Conservation (phyloP, 768 basidiomycete genomes). For the Boletellus sp. region DNA sequence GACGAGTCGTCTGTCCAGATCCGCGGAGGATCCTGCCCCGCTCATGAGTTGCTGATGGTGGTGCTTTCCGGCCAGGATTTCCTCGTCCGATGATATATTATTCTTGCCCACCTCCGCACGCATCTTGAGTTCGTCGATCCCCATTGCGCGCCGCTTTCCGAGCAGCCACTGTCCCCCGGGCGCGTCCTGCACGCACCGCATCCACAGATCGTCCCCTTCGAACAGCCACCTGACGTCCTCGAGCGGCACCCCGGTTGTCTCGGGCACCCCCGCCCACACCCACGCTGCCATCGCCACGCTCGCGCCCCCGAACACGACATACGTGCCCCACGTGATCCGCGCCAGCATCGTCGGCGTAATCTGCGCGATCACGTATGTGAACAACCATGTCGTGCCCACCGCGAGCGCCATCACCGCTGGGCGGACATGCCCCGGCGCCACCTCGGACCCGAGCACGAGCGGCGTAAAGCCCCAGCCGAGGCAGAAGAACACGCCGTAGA, state of each 20-base stretch:
- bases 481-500: constrained; percentile 36
- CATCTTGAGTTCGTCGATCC: constrained; percentile 26
- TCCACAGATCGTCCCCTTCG: constrained; percentile 22
- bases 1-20: neutral
- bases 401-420: constrained; percentile 32
- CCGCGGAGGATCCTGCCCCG: too few relatives aligned
- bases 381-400: constrained; percentile 32
- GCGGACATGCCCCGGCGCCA: constrained; percentile 37
- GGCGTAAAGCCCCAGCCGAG: constrained; percentile 34
- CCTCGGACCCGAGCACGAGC: constrained; percentile 34
- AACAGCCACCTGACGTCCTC: constrained; percentile 38
- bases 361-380: constrained; percentile 38
- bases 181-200: constrained; percentile 31
- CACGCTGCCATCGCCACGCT: constrained; percentile 30
- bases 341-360: constrained; percentile 36
- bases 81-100: neutral
- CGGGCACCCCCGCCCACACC: constrained; percentile 37
- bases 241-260: constrained; percentile 38
- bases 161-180: constrained; percentile 31
- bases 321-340: constrained; percentile 29
- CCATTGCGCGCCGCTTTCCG: constrained; percentile 17
- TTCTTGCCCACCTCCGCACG: neutral
- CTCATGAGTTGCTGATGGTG: too few relatives aligned
- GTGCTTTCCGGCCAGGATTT: neutral
- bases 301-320: constrained; percentile 31